Conservation (phyloP, 2,329 filamentous ascomycete species). For the Trichoderma breve region DNA sequence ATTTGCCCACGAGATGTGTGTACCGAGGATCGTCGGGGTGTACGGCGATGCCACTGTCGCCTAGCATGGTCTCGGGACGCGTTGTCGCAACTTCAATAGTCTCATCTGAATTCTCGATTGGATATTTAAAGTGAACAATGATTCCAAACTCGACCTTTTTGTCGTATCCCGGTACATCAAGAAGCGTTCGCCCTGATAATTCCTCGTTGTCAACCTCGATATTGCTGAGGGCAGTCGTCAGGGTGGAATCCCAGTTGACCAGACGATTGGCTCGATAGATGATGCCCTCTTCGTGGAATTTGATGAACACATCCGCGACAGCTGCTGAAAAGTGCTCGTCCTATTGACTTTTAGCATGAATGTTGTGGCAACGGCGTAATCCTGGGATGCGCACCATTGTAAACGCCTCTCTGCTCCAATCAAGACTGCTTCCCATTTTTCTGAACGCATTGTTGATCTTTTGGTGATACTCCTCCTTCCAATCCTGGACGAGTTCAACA, state of each 20-base stretch:
- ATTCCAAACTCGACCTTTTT: not conserved
- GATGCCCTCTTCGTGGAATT: not conserved
- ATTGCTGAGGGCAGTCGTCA: not conserved
- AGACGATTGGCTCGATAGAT: not conserved
- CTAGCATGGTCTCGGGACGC: not conserved
- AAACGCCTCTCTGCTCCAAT: not conserved
- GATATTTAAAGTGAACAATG: not conserved
- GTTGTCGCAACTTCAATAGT: not conserved
- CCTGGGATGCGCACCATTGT: not conserved
- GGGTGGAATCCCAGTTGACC: not conserved
- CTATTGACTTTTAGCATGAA: not conserved
- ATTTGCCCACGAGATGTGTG: not conserved
- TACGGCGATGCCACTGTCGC: not conserved
- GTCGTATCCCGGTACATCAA: not conserved
- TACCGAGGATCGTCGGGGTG: not conserved
- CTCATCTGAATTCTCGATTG: not conserved
- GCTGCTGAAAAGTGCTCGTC: not conserved
- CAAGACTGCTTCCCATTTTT: not conserved
- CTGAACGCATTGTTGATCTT: not conserved
- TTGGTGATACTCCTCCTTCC: not conserved
- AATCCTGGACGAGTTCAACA: not conserved
- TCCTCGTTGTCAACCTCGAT: not conserved
- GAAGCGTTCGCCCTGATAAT: not conserved
- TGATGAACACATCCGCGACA: not conserved
- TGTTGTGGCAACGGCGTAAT: not conserved